Conservation (phyloP, 2,329 filamentous ascomycete genomes). For the Fusarium virguliforme region DNA sequence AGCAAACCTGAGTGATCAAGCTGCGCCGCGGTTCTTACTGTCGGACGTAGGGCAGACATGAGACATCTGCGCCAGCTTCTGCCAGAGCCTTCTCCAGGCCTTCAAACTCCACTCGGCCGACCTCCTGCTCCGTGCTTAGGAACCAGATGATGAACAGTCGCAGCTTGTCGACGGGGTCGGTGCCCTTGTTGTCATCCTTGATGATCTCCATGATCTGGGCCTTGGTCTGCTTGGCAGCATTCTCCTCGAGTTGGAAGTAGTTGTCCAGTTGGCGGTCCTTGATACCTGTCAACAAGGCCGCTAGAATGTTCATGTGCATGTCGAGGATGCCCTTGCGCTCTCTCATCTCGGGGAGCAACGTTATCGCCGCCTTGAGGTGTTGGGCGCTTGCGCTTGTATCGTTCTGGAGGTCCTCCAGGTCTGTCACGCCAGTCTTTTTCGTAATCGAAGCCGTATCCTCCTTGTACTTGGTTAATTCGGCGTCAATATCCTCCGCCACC, state of each 20-base stretch:
- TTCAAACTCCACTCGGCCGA: constrained; percentile 85
- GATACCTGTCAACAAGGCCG: constrained; percentile 82
- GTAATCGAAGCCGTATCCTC: constrained; percentile 95
- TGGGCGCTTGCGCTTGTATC: constrained; percentile 91
- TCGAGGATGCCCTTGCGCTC: constrained; percentile 94
- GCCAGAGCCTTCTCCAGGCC: constrained; percentile 89
- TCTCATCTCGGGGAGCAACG: constrained; percentile 88
- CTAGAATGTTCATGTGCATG: constrained; percentile 99
- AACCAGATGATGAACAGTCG: constrained; percentile 98
- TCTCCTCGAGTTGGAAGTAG: constrained; percentile 96
- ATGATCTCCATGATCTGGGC: constrained; percentile 90
- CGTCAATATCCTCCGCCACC: constrained; percentile 95
- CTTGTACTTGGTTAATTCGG: constrained; percentile 93
- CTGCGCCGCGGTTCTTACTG: constrained; percentile 70
- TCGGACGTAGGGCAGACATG: constrained; percentile 87
- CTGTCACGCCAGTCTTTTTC: constrained; percentile 93
- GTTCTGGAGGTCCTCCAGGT: constrained; percentile 92
- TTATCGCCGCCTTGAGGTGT: constrained; percentile 96
- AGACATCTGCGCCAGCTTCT: constrained; percentile 81
- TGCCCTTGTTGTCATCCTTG: constrained; percentile 85
- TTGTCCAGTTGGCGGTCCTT: constrained; percentile 96
- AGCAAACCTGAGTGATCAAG: constrained; percentile 37
- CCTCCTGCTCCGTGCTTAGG: constrained; percentile 91
- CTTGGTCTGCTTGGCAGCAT: constrained; percentile 91
- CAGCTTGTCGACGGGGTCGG: constrained; percentile 88